Base-by-base conservation (phyloP, 1,284 basidiomycete species). In the Anthracocystis setariae region DNA sequence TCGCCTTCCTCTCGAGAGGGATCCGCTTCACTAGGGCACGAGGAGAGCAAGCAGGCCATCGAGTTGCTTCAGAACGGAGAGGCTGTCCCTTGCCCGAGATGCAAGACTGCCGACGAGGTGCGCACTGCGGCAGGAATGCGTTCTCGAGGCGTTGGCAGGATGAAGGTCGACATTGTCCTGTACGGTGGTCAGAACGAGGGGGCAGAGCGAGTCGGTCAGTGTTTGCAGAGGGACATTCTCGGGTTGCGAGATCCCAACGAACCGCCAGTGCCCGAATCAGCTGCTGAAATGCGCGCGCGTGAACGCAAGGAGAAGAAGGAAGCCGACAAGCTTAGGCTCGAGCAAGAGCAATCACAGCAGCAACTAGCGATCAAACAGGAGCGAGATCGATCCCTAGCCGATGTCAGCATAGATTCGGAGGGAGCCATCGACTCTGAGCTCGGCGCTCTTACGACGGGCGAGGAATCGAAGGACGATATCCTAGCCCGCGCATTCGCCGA, bases 101-200 rank as follows among this genome's bases (percentile, higher is more conserved):
- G 94, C 83, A 86, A 87, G 15, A 86, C 87, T 18, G 85, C 88
- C 66, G 90, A 93, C 70, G 85, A 86, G 44, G 89, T 90, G 25
- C 88, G 93, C 27, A 87, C 89, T 47, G 85, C 90, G 17, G 85
- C 90, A 13, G 91, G 91, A 3, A 92, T 94, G 82, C 90, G 94
- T 12, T 88, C 90, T 8, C 86, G 93, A 39, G 90, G 90, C 1
- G 87, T 94, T 17, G 93, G 94, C 1, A 88, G 88, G 63, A 86
- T 96, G 54, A 89, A 93, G 37, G 91, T 93, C 0, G 91, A 90
- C 63, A 92, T 96, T 8, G 92, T 97, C 0, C 85, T 97, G 33
- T 96, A 97, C 81, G 93, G 93, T 70, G 94, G 95, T 79, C 93
- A 94, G 84, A 91, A 90, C 77, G 89, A 93, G 64, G 69, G 68